Evolutionary conservation across 192 early-diverging fungal species (phyloP).

Genomic region (Paraglomus occultum): DNA sequence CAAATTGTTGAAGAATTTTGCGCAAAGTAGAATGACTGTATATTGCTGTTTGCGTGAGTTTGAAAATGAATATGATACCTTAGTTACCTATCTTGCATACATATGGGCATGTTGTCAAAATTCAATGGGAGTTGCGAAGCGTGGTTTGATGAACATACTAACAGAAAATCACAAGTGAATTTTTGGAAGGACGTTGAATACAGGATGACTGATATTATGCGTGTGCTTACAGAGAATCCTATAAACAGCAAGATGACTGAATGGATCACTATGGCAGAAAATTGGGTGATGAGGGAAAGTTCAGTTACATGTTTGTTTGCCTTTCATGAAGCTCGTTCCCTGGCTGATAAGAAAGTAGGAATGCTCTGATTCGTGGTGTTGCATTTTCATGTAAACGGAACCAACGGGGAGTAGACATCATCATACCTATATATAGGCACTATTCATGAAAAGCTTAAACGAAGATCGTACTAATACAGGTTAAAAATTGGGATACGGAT

Average conservation of each 20-base stretch:
- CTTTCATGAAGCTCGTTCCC: slow-evolving; percentile 2
- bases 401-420: slow-evolving; percentile 7
- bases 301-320: slow-evolving; percentile 8
- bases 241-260: background rate
- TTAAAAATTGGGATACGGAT: slow-evolving; percentile 6
- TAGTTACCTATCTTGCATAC: slow-evolving; percentile 10
- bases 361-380: slow-evolving; percentile 9
- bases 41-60: slow-evolving; percentile 3
- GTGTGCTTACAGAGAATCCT: background rate
- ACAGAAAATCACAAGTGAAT: slow-evolving; percentile 10
- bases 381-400: slow-evolving; percentile 18
- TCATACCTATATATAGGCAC: slow-evolving; percentile 16
- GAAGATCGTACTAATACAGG: slow-evolving; percentile 16
- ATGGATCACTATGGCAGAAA: background rate
- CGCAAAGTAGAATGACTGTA: background rate
- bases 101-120: slow-evolving; percentile 11
- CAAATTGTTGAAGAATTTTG: slow-evolving; percentile 9
- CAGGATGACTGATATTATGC: background rate
- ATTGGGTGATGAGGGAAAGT: background rate
- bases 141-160: slow-evolving; percentile 6
- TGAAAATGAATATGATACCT: background rate
- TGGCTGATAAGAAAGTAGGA: background rate
- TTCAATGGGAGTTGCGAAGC: background rate
- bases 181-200: background rate
- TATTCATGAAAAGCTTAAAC: slow-evolving; percentile 9